Percentiles rank a stretch among this genome's conserved stretches.
Evolutionary conservation across 306 rosid species (phyloP).

Genomic region (Quercus agrifolia): DNA sequence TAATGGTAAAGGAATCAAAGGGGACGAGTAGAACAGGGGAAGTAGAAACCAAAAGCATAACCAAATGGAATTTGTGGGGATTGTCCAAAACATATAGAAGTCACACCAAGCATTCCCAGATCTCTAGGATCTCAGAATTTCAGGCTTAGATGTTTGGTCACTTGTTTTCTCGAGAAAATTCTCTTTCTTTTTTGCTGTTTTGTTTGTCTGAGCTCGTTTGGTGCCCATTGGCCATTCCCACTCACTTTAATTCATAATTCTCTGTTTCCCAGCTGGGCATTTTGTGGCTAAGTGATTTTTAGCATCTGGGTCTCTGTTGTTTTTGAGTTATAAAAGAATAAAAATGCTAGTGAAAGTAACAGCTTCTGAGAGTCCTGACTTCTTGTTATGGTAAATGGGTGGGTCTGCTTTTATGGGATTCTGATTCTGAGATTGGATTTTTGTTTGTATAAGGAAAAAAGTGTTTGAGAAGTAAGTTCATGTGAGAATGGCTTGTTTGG

Average conservation of each 20-base stretch:
- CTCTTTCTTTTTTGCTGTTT: constrained; percentile 32
- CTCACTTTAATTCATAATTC: constrained; percentile 45
- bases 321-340: not conserved
- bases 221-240: constrained; percentile 25
- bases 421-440: constrained; percentile 39
- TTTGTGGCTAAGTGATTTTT: constrained; percentile 25
- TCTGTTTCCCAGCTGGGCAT: constrained; percentile 31
- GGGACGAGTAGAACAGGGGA: constrained; percentile 24
- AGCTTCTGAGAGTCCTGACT: constrained; percentile 1
- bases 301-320: constrained; percentile 17
- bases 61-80: constrained; percentile 54
- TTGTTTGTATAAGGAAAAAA: constrained; percentile 37
- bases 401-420: constrained; percentile 20
- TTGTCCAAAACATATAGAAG: constrained; percentile 33
- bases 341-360: not conserved
- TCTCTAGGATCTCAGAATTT: constrained; percentile 78
- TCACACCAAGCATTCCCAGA: constrained; percentile 50
- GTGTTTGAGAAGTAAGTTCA: constrained; percentile 21
- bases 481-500: constrained; percentile 39
- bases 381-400: constrained; percentile 26
- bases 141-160: constrained; percentile 26
- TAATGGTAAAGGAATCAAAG: constrained; percentile 44
- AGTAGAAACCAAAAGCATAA: constrained; percentile 16
- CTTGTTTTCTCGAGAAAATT: constrained; percentile 41
- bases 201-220: constrained; percentile 31